Conservation (phyloP, 495 filamentous ascomycete genomes). For the Thermochaetoides thermophila region DNA sequence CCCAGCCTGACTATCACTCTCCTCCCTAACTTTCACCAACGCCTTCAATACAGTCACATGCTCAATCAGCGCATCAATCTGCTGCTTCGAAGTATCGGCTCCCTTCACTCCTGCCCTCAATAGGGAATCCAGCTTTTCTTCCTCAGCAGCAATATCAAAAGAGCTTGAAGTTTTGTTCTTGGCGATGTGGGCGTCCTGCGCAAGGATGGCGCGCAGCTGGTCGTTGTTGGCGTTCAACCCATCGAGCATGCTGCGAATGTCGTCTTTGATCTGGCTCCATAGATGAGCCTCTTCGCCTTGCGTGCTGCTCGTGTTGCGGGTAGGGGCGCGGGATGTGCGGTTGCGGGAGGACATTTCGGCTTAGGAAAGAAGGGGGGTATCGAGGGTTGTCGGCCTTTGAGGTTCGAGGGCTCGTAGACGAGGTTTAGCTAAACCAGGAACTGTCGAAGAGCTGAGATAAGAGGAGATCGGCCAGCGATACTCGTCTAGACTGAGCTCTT, state of each 20-base stretch:
- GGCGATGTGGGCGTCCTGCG: conserved; percentile 30
- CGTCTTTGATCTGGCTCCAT: conserved; percentile 32
- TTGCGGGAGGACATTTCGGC: conserved; percentile 32
- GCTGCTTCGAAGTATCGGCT: conserved; percentile 22
- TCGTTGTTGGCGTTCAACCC: conserved; percentile 28
- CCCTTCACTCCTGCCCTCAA: conserved; percentile 28
- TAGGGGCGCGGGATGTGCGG: conserved; percentile 30
- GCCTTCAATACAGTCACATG: conserved; percentile 30
- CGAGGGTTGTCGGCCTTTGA: too few relatives aligned
- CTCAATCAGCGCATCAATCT: conserved; percentile 27
- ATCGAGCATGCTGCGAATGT: conserved; percentile 23
- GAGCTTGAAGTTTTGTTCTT: conserved; percentile 25
- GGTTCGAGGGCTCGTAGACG: too few relatives aligned
- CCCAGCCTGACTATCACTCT: conserved; percentile 36
- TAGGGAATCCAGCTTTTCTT: conserved; percentile 25
- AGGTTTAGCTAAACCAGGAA: too few relatives aligned
- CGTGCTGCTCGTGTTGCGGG: conserved; percentile 31
- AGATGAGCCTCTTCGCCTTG: conserved; percentile 33
- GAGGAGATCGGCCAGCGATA: too few relatives aligned
- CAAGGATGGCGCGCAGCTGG: conserved; percentile 21
- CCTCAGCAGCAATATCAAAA: conserved; percentile 16
- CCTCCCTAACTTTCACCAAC: conserved; percentile 42
- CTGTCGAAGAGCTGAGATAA: too few relatives aligned
- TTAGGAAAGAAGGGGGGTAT: too few relatives aligned
- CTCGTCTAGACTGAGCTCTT: too few relatives aligned